Percentiles rank a stretch among this genome's conserved stretches.
These are phyloP conservation scores for Aspergillus thermomutatus DNA, from an alignment of 2,329 filamentous ascomycete genomes.

Conservation along the genomic window DNA sequence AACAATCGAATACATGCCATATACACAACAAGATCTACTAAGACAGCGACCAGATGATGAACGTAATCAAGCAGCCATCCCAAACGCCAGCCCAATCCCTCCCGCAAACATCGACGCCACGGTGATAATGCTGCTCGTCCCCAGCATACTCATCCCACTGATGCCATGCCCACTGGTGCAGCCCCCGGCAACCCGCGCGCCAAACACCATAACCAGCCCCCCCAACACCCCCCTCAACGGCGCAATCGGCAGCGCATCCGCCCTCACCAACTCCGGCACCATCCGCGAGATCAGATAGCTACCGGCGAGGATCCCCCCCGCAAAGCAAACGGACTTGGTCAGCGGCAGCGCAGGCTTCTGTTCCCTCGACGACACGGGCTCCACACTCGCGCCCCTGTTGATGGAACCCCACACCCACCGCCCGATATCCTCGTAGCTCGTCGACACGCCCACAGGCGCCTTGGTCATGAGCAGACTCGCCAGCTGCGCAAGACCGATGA, in stretches of 20 bases:
- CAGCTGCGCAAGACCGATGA: not conserved
- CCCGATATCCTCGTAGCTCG: not conserved
- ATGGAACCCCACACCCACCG: not conserved
- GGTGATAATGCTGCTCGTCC: not conserved
- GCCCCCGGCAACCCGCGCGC: not conserved
- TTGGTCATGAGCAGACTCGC: not conserved
- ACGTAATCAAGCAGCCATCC: no score
- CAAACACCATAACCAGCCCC: not conserved
- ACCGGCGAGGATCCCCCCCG: not conserved
- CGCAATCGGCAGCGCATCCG: not conserved
- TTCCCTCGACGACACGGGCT: not conserved
- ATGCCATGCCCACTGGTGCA: not conserved
- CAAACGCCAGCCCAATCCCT: not conserved
- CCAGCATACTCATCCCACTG: not conserved
- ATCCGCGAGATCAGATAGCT: not conserved
- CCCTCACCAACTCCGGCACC: not conserved
- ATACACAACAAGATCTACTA: not conserved
- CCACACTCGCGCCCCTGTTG: not conserved
- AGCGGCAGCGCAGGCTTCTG: not conserved
- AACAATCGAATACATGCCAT: not conserved
- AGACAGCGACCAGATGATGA: not conserved
- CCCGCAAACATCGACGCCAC: not conserved
- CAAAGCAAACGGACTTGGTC: not conserved
- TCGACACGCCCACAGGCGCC: not conserved
- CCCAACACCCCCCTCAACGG: not conserved